A percentile compares a stretch with the other conserved stretches of the same genome.
phyloP scores from a whole-genome alignment of 2,329 filamentous ascomycete species.

The Curvularia lunata region DNA sequence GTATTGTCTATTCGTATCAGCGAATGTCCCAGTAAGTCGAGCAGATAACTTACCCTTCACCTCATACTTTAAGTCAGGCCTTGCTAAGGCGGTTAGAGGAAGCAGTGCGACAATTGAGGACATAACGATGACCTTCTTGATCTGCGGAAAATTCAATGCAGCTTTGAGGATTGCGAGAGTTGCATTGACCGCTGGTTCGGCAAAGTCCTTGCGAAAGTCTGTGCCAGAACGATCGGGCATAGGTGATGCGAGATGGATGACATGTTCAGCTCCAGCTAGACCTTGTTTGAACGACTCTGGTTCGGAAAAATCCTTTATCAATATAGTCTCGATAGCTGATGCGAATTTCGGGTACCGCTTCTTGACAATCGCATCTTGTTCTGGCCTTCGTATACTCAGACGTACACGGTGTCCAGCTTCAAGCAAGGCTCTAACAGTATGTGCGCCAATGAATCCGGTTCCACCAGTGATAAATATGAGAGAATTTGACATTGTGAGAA shows the following conservation, averaged over 20 bases:
- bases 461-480: slow-evolving; percentile 39
- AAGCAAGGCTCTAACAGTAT: slow-evolving; percentile 31
- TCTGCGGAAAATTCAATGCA: slow-evolving; percentile 25
- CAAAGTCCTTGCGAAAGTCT: slow-evolving; percentile 10
- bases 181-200: slow-evolving; percentile 35
- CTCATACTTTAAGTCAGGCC: background rate
- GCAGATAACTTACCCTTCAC: background rate
- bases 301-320: slow-evolving; percentile 23
- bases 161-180: slow-evolving; percentile 31
- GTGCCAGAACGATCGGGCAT: slow-evolving; percentile 24
- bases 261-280: slow-evolving; percentile 30
- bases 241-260: slow-evolving; percentile 43
- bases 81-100: slow-evolving; percentile 4
- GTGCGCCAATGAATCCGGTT: slow-evolving; percentile 38
- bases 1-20: background rate
- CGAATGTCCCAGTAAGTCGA: background rate
- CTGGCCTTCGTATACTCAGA: slow-evolving; percentile 31
- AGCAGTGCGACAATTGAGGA: slow-evolving; percentile 29
- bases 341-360: background rate
- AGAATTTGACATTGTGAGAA: slow-evolving; percentile 16
- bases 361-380: slow-evolving; percentile 19
- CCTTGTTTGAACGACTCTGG: slow-evolving; percentile 20
- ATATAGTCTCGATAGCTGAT: slow-evolving; percentile 17
- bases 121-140: slow-evolving; percentile 38
- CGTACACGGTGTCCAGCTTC: slow-evolving; percentile 35